Conservation (phyloP, 2,329 filamentous ascomycete species). For the Corynespora cassiicola region DNA sequence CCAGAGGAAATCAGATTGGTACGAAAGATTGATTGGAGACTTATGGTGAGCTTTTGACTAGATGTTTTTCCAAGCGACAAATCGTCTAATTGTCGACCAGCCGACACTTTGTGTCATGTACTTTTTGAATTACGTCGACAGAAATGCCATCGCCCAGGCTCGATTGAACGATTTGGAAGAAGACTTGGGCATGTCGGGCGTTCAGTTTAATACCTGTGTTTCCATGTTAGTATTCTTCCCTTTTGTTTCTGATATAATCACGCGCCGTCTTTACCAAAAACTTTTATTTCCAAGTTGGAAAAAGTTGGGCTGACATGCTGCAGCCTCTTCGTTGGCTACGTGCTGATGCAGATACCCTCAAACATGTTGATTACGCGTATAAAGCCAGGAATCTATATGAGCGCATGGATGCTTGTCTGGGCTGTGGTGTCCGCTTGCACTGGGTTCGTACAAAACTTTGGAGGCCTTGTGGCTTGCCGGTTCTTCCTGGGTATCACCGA, state of each 20-base stretch:
- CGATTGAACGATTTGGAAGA: slow-evolving; percentile 64
- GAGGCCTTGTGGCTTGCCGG: slow-evolving; percentile 36
- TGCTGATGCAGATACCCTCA: slow-evolving; percentile 46
- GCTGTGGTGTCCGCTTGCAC: slow-evolving; percentile 42
- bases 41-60: too few species aligned
- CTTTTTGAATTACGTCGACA: slow-evolving; percentile 37
- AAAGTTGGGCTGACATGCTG: too few species aligned
- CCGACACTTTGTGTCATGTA: slow-evolving; percentile 53
- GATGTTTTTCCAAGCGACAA: too few species aligned
- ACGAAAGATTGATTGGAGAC: slow-evolving; percentile 37
- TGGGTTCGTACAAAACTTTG: slow-evolving; percentile 39
- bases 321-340: slow-evolving; percentile 57
- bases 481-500: slow-evolving; percentile 41
- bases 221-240: too few species aligned
- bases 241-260: too few species aligned
- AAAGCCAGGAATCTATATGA: slow-evolving; percentile 39
- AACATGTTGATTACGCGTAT: slow-evolving; percentile 52
- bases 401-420: slow-evolving; percentile 44
- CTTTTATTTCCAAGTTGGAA: too few species aligned
- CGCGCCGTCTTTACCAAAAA: too few species aligned
- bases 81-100: too few species aligned
- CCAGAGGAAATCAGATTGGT: slow-evolving; percentile 40
- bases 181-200: slow-evolving; percentile 44
- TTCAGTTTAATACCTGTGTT: slow-evolving; percentile 42
- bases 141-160: slow-evolving; percentile 66